Conservation (phyloP, 495 filamentous ascomycete genomes). For the Beverwykella pulmonaria region DNA sequence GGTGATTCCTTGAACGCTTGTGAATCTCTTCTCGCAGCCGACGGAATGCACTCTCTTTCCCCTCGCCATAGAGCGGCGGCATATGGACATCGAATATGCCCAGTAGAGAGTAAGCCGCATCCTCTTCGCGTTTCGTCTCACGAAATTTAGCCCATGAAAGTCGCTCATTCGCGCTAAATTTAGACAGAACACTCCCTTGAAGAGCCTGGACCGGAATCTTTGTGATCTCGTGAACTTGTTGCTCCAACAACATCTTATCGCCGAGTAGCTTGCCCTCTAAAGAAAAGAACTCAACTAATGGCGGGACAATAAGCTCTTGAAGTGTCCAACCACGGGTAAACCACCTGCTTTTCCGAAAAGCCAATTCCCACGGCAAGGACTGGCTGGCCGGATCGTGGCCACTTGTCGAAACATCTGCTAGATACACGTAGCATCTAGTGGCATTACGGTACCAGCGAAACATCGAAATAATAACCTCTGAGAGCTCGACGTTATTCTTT, state of each 20-base stretch:
- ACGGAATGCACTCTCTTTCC: conserved; percentile 1
- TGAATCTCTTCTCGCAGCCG: conserved; percentile 12
- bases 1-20: too few species aligned
- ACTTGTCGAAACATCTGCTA: background rate
- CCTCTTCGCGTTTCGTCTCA: too few species aligned
- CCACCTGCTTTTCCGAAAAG: conserved; percentile 12
- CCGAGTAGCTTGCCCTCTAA: conserved; percentile 11
- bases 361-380: background rate
- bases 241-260: conserved; percentile 2
- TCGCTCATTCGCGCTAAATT: conserved; percentile 22
- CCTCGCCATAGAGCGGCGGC: conserved; percentile 11
- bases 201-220: conserved; percentile 10
- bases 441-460: too few species aligned
- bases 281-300: conserved; percentile 14
- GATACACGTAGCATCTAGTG: too few species aligned
- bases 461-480: too few species aligned
- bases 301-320: too few species aligned
- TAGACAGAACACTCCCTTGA: conserved; percentile 17
- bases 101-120: too few species aligned
- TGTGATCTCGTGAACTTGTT: conserved; percentile 18
- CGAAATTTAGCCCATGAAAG: conserved; percentile 18
- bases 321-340: too few species aligned
- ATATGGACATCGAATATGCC: conserved; percentile 17
- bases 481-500: too few species aligned
- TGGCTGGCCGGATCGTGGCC: background rate